phyloP scores from a whole-genome alignment of 2,329 filamentous ascomycete genomes.

The Trichoderma endophyticum region DNA sequence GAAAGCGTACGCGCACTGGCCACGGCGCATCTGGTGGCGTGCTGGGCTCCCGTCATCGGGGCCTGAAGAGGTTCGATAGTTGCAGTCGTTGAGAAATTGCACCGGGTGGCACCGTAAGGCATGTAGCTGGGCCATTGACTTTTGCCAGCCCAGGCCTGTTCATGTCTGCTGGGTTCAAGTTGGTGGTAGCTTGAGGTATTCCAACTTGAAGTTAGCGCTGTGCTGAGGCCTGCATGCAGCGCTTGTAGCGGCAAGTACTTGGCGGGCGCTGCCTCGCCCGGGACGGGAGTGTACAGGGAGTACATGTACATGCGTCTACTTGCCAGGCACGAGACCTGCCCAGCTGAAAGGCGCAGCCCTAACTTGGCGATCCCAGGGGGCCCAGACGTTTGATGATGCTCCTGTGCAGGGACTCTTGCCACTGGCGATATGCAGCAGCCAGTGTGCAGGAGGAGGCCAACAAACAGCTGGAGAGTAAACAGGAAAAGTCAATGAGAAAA shows the following conservation, averaged over 20 bases:
- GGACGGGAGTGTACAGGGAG: background rate
- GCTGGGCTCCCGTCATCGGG: slow-evolving; percentile 9
- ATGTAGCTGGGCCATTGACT: background rate
- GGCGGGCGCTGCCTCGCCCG: background rate
- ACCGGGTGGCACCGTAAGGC: background rate
- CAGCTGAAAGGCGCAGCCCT: slow-evolving; percentile 15
- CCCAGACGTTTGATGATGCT: background rate
- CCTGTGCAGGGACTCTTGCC: background rate
- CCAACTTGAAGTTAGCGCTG: background rate
- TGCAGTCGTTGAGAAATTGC: background rate
- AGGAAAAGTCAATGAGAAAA: background rate
- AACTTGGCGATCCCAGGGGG: slow-evolving; percentile 12
- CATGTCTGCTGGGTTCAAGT: background rate
- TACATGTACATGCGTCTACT: slow-evolving; percentile 2
- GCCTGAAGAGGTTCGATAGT: background rate
- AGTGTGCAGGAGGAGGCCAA: background rate
- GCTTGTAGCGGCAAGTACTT: slow-evolving; percentile 1
- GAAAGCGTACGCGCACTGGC: slow-evolving; percentile 10
- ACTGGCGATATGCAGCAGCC: background rate
- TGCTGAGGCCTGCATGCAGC: background rate
- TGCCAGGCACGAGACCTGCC: background rate
- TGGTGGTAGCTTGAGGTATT: background rate
- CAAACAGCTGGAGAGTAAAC: background rate
- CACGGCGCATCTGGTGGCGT: slow-evolving; percentile 15
- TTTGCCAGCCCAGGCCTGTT: background rate